Evolutionary conservation across 2,329 filamentous ascomycete genomes (phyloP), one percentile per base, ranked within the genome.

Genomic region (Tolypocladium guangdongense): DNA sequence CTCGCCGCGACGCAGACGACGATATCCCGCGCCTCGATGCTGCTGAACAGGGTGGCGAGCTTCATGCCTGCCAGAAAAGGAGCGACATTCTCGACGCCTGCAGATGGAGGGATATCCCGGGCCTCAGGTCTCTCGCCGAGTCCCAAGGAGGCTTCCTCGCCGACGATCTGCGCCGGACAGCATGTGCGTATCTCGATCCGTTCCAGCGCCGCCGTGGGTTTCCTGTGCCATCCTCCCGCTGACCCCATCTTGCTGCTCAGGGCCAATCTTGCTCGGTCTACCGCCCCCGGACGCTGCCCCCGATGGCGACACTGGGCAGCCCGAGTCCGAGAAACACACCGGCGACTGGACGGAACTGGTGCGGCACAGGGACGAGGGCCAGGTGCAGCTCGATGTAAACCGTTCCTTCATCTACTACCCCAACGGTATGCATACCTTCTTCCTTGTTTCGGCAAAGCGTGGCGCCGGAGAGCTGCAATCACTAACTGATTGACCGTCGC

Each of bases 361-460:
- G 33, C 77, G 71, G n/a, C 93, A 99, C 70, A 74, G 74, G 36
- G 93, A 99, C 63, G 93, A 99, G 68, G 84, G 87, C 50, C 93
- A 99, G 71, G 90, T 99, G 39, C 80, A 85, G 64, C 78, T 97
- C 49, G 93, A 99, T 66, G 93, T 99, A 53, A 83, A 96, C 70
- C 82, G 93, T 53, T 91, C 93, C n/a, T 99, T 99, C 70, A 87
- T 97, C 56, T 95, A 96, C 73, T 99, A 99, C 68, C 93, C 93
- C 14, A 79, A 81, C 57, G 81, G 90, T 93, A 76, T 46, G 59
- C 53, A 4, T 18, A 8, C 22, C 1, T 37, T 10, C 22, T 20
- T 33, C 12, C 6, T 47, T 33, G 4, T 24, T n/a, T 12, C 18
- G 4, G 16, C 27, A 7, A 47, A 7, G 27, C 43, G 4, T 22